Conservation (phyloP, 768 basidiomycete species). For the Cyclocybe cylindracea region DNA sequence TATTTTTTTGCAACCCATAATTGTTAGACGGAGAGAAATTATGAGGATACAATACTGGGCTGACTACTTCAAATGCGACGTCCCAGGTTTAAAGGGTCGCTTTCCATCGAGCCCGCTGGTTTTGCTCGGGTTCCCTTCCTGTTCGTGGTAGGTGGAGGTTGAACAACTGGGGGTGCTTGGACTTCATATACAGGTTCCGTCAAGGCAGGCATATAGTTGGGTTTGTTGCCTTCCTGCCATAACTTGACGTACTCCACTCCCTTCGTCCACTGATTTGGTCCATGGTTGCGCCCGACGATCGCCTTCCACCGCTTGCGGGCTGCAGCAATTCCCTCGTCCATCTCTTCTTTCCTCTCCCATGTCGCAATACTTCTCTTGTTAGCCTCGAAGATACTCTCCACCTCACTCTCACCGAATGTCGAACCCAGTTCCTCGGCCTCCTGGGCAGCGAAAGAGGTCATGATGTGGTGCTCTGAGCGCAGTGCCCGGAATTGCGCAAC, state of each 20-base stretch:
- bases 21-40: too few species aligned
- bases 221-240: conserved; percentile 71
- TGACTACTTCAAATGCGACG: too few species aligned
- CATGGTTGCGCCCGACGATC: conserved; percentile 47
- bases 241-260: conserved; percentile 72
- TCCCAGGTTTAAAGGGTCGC: too few species aligned
- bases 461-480: conserved; percentile 80
- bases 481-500: conserved; percentile 87
- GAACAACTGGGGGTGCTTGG: neutral
- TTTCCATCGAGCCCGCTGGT: too few species aligned
- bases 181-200: conserved; percentile 35
- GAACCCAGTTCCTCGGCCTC: conserved; percentile 83
- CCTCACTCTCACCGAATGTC: conserved; percentile 58
- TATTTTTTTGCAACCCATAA: neutral
- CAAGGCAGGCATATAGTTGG: conserved; percentile 61
- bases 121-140: neutral
- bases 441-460: conserved; percentile 70
- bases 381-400: conserved; percentile 59
- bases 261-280: conserved; percentile 62
- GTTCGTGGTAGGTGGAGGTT: neutral
- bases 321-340: conserved; percentile 60
- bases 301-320: conserved; percentile 81
- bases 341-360: conserved; percentile 54
- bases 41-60: too few species aligned
- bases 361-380: conserved; percentile 64